Conservation (phyloP, 768 basidiomycete genomes). For the Suillus luteus region DNA sequence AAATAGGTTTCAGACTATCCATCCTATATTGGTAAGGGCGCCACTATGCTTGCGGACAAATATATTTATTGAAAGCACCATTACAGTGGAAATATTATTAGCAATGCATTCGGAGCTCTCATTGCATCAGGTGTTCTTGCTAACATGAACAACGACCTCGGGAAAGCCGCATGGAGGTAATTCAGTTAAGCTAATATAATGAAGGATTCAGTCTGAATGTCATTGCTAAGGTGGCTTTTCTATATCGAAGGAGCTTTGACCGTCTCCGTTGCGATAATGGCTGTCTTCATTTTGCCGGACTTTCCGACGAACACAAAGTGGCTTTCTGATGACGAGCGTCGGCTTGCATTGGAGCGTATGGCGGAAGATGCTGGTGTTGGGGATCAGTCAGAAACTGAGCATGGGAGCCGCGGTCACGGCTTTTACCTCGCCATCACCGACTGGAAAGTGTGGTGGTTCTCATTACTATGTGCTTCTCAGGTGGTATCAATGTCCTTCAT, state of each 20-base stretch:
- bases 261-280: constrained; percentile 44
- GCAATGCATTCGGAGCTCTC: constrained; percentile 57
- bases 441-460: constrained; percentile 82
- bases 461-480: constrained; percentile 43
- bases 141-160: constrained; percentile 49
- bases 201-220: constrained; percentile 10
- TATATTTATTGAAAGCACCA: background rate
- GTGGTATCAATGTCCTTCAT: constrained; percentile 67
- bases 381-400: constrained; percentile 50
- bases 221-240: constrained; percentile 46
- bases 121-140: constrained; percentile 50
- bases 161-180: constrained; percentile 54
- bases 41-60: background rate
- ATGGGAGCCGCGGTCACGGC: constrained; percentile 42
- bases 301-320: constrained; percentile 42
- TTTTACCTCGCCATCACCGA: constrained; percentile 64
- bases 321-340: constrained; percentile 39
- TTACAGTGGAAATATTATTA: constrained; percentile 45
- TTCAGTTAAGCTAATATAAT: constrained; percentile 10
- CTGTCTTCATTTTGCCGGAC: constrained; percentile 50
- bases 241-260: constrained; percentile 49
- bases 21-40: constrained; percentile 41
- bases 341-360: constrained; percentile 60
- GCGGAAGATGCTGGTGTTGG: constrained; percentile 62
- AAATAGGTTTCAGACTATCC: constrained; percentile 45